These are phyloP conservation scores for Porphyrellus cyaneotinctus DNA, from an alignment of 768 basidiomycete genomes.

Conservation along the genomic window DNA sequence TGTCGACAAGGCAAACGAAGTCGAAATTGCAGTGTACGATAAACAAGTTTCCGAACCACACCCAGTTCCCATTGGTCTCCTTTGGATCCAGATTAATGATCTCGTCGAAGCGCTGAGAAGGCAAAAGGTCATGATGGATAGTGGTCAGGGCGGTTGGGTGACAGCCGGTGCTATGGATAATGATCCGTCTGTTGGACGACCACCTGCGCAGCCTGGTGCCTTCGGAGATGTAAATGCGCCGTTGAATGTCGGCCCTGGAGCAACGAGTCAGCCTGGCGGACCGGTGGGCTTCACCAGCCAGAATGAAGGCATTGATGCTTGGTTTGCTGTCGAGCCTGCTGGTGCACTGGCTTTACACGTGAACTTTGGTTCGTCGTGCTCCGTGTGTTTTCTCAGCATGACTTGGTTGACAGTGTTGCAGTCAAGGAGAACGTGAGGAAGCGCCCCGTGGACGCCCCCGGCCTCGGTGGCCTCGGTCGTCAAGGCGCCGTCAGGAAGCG, in stretches of 20 bases:
- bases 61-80: slow-evolving; percentile 85
- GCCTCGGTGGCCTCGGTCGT: slow-evolving; percentile 87
- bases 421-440: slow-evolving; percentile 98
- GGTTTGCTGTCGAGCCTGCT: slow-evolving; percentile 98
- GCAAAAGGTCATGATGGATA: slow-evolving; percentile 87
- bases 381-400: not conserved
- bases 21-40: slow-evolving; percentile 94
- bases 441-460: slow-evolving; percentile 86
- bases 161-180: slow-evolving; percentile 88
- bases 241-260: slow-evolving; percentile 34
- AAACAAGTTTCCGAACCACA: slow-evolving; percentile 78
- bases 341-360: slow-evolving; percentile 84
- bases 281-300: slow-evolving; percentile 21
- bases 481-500: slow-evolving; percentile 98
- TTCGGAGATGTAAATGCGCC: slow-evolving; percentile 44
- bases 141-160: slow-evolving; percentile 90
- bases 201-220: slow-evolving; percentile 48
- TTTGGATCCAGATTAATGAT: slow-evolving; percentile 94
- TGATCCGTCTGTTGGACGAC: slow-evolving; percentile 43
- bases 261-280: slow-evolving; percentile 27
- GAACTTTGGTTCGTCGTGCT: slow-evolving; percentile 81
- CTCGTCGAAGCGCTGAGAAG: slow-evolving; percentile 89
- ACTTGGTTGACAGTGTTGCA: slow-evolving; percentile 31
- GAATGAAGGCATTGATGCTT: slow-evolving; percentile 86
- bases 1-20: slow-evolving; percentile 97